These are phyloP conservation scores for Pyrenula massariospora DNA, from an alignment of 495 filamentous ascomycete species.

Conservation along the genomic window DNA sequence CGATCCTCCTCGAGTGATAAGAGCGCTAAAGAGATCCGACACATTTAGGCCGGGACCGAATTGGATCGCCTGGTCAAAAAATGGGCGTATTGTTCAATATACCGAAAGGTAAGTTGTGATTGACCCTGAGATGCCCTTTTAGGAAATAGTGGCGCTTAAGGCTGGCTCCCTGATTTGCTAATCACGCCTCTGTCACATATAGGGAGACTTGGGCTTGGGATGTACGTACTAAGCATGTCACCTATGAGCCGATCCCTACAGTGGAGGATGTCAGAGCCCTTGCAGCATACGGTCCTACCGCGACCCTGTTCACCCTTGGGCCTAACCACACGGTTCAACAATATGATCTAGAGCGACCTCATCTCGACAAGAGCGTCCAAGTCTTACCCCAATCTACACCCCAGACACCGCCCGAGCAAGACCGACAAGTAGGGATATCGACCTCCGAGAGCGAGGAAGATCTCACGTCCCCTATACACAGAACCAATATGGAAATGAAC, in stretches of 20 bases:
- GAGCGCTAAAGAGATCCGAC: slow-evolving; percentile 73
- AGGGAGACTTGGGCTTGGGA: slow-evolving; percentile 94
- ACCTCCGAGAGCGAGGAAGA: slow-evolving; percentile 54
- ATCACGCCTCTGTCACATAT: slow-evolving; percentile 7
- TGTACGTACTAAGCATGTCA: slow-evolving; percentile 89
- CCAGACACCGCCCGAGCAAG: slow-evolving; percentile 59
- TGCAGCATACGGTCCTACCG: slow-evolving; percentile 77
- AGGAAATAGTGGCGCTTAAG: neutral
- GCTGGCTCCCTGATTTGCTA: slow-evolving; percentile 1
- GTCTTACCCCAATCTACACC: slow-evolving; percentile 65
- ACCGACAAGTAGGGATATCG: slow-evolving; percentile 7
- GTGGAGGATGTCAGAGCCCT: slow-evolving; percentile 70
- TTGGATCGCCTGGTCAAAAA: slow-evolving; percentile 98
- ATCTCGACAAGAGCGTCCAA: slow-evolving; percentile 71
- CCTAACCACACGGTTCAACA: slow-evolving; percentile 85
- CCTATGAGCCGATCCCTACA: slow-evolving; percentile 77
- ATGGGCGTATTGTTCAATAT: slow-evolving; percentile 88
- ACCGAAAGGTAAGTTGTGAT: slow-evolving; percentile 71
- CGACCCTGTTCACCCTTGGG: slow-evolving; percentile 85
- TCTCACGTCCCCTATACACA: slow-evolving; percentile 40
- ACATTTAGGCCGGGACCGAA: slow-evolving; percentile 65
- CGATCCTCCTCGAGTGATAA: slow-evolving; percentile 71
- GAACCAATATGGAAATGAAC: slow-evolving; percentile 30
- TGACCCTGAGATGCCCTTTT: neutral
- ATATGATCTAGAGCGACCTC: slow-evolving; percentile 78